phyloP scores from a whole-genome alignment of 768 basidiomycete genomes.

The Dentipellis fragilis region DNA sequence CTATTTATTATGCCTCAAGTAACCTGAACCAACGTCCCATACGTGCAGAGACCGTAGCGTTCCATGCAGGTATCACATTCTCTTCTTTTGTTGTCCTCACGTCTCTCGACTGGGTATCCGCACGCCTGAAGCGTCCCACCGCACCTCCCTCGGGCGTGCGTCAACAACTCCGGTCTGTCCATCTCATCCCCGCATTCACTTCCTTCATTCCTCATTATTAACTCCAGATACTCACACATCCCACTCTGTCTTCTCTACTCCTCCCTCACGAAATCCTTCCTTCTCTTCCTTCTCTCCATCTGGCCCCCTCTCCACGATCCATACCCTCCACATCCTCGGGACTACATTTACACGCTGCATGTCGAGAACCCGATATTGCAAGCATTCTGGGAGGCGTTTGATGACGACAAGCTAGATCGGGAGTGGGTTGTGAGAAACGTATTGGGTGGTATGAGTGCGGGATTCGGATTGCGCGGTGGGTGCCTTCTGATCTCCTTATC shows the following conservation, averaged over 20 bases:
- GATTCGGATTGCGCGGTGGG: slow-evolving; percentile 74
- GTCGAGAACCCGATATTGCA: slow-evolving; percentile 26
- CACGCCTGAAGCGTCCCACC: slow-evolving; percentile 13
- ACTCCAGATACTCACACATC: slow-evolving; percentile 56
- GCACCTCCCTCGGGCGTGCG: slow-evolving; percentile 5
- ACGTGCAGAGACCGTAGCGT: slow-evolving; percentile 60
- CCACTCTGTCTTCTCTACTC: slow-evolving; percentile 78
- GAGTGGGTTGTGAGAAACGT: slow-evolving; percentile 81
- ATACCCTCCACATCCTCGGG: background rate
- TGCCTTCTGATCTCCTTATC: background rate
- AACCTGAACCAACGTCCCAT: background rate
- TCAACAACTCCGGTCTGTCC: slow-evolving; percentile 8
- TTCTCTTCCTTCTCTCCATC: slow-evolving; percentile 73
- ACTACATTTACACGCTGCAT: slow-evolving; percentile 18
- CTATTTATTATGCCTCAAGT: slow-evolving; percentile 1
- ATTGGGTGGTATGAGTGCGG: slow-evolving; percentile 78
- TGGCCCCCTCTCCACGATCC: slow-evolving; percentile 37
- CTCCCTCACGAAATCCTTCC: slow-evolving; percentile 74
- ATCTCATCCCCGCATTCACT: background rate
- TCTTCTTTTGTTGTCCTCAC: slow-evolving; percentile 45
- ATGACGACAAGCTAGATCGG: slow-evolving; percentile 66
- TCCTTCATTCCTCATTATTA: background rate
- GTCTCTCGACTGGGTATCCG: slow-evolving; percentile 26
- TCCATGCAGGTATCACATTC: slow-evolving; percentile 57
- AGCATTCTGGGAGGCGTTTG: slow-evolving; percentile 43